Evolutionary conservation across 2,329 filamentous ascomycete genomes (phyloP).

Genomic region (Chaetoscypha palmicola): DNA sequence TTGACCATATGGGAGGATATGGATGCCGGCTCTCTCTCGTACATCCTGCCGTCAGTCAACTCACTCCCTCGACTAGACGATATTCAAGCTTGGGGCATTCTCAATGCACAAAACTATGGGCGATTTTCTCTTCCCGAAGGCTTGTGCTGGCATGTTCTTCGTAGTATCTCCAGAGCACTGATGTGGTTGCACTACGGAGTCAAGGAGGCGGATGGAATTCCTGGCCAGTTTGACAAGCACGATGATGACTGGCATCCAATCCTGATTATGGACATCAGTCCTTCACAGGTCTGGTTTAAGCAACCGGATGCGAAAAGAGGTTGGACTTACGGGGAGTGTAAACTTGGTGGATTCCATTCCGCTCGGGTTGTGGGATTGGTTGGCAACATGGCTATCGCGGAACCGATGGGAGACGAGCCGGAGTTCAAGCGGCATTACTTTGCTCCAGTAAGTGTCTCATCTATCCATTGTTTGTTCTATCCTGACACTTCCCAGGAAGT

Average conservation of each 20-base stretch:
- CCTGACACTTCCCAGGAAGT: slow-evolving; percentile 19
- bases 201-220: slow-evolving; percentile 22
- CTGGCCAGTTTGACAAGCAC: slow-evolving; percentile 20
- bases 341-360: slow-evolving; percentile 43
- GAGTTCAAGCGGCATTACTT: slow-evolving; percentile 21
- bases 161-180: slow-evolving; percentile 41
- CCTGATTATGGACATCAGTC: slow-evolving; percentile 41
- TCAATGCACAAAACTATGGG: slow-evolving; percentile 22
- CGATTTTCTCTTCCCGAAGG: slow-evolving; percentile 39
- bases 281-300: slow-evolving; percentile 45
- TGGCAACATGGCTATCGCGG: slow-evolving; percentile 12
- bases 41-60: slow-evolving; percentile 31
- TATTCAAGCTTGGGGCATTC: slow-evolving; percentile 18
- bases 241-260: slow-evolving; percentile 45
- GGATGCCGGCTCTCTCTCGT: slow-evolving; percentile 43
- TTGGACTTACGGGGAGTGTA: slow-evolving; percentile 48
- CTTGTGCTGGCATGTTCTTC: slow-evolving; percentile 49
- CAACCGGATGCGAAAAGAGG: slow-evolving; percentile 34
- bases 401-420: slow-evolving; percentile 11
- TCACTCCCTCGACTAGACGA: slow-evolving; percentile 14
- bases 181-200: slow-evolving; percentile 46
- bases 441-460: slow-evolving; percentile 17
- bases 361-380: slow-evolving; percentile 27
- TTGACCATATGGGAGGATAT: slow-evolving; percentile 46
- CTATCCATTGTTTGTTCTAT: neutral